Percentiles rank a stretch among this genome's conserved stretches.
These are phyloP conservation scores for Datisca glomerata DNA, from an alignment of 306 rosid genomes.

Conservation along the genomic window DNA sequence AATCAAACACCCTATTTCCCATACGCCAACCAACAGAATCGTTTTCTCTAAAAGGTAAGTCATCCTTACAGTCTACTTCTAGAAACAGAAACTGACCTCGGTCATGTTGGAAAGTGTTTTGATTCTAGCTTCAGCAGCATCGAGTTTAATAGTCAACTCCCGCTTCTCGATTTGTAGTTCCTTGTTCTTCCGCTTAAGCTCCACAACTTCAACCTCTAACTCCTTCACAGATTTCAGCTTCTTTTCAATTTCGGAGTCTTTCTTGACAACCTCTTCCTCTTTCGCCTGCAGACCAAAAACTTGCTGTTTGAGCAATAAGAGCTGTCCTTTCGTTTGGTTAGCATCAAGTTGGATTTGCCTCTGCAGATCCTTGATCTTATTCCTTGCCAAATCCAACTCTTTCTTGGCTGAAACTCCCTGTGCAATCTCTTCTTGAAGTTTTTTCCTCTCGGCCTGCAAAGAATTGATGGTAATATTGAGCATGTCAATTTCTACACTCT, in stretches of 20 bases:
- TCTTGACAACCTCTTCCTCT: constrained; percentile 66
- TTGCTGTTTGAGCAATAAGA: constrained; percentile 86
- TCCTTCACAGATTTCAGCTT: constrained; percentile 62
- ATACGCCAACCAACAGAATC: no score
- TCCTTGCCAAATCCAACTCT: constrained; percentile 74
- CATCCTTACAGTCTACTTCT: no score
- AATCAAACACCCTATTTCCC: no score
- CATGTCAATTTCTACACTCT: constrained; percentile 60
- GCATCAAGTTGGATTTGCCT: constrained; percentile 86
- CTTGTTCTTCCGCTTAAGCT: constrained; percentile 72
- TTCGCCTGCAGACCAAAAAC: constrained; percentile 65
- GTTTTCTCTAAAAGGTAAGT: no score
- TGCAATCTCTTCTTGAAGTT: constrained; percentile 61
- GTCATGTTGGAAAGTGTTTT: constrained; percentile 57
- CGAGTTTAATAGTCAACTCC: constrained; percentile 58
- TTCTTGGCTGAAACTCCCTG: constrained; percentile 44
- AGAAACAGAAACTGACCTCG: no score
- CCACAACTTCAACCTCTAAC: constrained; percentile 58
- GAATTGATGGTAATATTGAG: constrained; percentile 73
- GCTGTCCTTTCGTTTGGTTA: constrained; percentile 76
- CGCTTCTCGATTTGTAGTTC: constrained; percentile 84
- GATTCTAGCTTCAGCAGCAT: constrained; percentile 52
- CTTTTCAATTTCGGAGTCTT: constrained; percentile 62
- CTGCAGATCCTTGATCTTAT: constrained; percentile 81
- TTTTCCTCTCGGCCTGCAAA: constrained; percentile 78